A percentile compares a stretch with the other conserved stretches of the same genome.
Evolutionary conservation across 805 yeast species (phyloP).

Genomic region (Hanseniaspora guilliermondii): DNA sequence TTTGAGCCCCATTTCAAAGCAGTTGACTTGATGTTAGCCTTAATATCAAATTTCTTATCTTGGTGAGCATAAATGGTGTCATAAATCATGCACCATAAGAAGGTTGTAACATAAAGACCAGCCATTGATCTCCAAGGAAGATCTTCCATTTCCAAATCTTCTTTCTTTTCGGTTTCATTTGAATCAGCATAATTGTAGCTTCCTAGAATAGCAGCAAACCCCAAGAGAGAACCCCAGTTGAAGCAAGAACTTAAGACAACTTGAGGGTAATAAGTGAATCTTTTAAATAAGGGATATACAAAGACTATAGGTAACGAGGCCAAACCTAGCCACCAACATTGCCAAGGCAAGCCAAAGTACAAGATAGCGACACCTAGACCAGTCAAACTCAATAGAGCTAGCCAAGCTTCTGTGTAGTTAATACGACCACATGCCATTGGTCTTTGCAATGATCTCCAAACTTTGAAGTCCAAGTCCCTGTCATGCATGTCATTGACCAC

Average conservation of each 20-base stretch:
- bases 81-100: conserved; percentile 88
- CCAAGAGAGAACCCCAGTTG: conserved; percentile 88
- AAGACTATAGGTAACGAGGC: conserved; percentile 66
- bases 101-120: conserved; percentile 64
- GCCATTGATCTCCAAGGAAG: conserved; percentile 64
- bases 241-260: conserved; percentile 66
- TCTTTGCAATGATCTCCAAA: conserved; percentile 74
- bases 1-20: conserved; percentile 88
- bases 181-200: background rate
- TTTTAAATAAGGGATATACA: conserved; percentile 82
- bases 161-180: background rate
- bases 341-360: conserved; percentile 51
- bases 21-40: conserved; percentile 88
- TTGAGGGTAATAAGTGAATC: conserved; percentile 95
- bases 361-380: conserved; percentile 61
- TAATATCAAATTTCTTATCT: conserved; percentile 75
- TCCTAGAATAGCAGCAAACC: conserved; percentile 74
- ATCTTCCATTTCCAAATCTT: conserved; percentile 36
- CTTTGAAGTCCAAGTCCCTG: conserved; percentile 68
- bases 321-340: conserved; percentile 75
- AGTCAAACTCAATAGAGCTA: conserved; percentile 63
- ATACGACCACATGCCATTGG: conserved; percentile 91
- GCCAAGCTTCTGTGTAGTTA: conserved; percentile 51
- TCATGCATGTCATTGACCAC: conserved; percentile 86
- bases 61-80: conserved; percentile 97